phyloP scores from a whole-genome alignment of 371 early-diverging fungal genomes.

The Vairimorpha necatrix region DNA sequence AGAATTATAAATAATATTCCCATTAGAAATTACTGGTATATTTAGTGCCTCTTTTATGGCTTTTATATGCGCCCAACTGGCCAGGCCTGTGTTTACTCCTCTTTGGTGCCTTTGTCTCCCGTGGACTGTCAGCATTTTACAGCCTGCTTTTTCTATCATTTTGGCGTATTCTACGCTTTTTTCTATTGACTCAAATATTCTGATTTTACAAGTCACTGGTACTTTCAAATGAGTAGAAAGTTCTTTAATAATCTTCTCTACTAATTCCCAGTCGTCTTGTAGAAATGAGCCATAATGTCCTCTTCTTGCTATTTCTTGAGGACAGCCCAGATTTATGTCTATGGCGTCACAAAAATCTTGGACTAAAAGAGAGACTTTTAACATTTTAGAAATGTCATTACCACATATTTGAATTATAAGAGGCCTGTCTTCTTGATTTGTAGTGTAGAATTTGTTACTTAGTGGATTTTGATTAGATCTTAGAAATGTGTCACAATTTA shows the following conservation, averaged over 20 bases:
- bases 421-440: slow-evolving; percentile 73
- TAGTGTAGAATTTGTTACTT: slow-evolving; percentile 65
- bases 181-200: slow-evolving; percentile 79
- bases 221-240: slow-evolving; percentile 76
- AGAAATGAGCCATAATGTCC: slow-evolving; percentile 90
- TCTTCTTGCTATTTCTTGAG: slow-evolving; percentile 81
- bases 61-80: slow-evolving; percentile 90
- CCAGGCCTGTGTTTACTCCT: slow-evolving; percentile 85
- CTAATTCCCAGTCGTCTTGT: slow-evolving; percentile 75
- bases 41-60: slow-evolving; percentile 71
- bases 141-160: slow-evolving; percentile 85
- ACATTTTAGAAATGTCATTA: slow-evolving; percentile 78
- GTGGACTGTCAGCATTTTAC: slow-evolving; percentile 79
- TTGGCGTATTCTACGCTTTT: slow-evolving; percentile 87
- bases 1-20: slow-evolving; percentile 81
- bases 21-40: slow-evolving; percentile 93
- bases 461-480: slow-evolving; percentile 63
- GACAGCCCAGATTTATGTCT: slow-evolving; percentile 94
- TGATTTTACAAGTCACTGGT: slow-evolving; percentile 92
- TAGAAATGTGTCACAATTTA: slow-evolving; percentile 79
- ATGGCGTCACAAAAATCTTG: slow-evolving; percentile 81
- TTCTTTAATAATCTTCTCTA: slow-evolving; percentile 68
- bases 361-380: slow-evolving; percentile 71
- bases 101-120: slow-evolving; percentile 89
- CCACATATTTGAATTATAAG: slow-evolving; percentile 94